phyloP scores from a whole-genome alignment of 1,284 basidiomycete species.

The Cystobasidium pallidum region DNA sequence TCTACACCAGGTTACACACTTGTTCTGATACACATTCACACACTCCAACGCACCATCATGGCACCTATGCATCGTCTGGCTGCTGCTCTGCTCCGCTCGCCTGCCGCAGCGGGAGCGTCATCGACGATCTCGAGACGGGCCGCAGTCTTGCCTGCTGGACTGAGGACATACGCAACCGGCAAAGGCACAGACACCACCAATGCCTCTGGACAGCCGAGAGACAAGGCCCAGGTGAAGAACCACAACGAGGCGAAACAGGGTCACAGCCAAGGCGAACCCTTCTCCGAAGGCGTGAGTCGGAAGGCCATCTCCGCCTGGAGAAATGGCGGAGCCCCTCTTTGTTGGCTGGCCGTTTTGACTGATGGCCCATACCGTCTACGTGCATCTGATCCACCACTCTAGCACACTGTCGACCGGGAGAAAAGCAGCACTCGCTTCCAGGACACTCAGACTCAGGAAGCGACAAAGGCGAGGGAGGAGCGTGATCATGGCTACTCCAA shows the following conservation, averaged over 20 bases:
- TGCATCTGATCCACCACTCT: background rate
- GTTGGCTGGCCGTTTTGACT: background rate
- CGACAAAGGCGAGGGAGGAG: constrained; percentile 19
- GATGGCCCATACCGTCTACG: background rate
- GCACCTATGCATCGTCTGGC: constrained; percentile 26
- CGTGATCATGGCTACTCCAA: constrained; percentile 19
- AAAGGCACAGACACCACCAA: constrained; percentile 30
- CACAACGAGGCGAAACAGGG: constrained; percentile 8
- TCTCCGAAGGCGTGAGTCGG: constrained; percentile 22
- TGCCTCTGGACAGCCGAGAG: constrained; percentile 14
- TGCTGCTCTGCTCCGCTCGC: background rate
- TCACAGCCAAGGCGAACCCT: constrained; percentile 1
- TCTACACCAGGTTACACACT: too few species aligned
- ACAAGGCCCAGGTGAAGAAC: constrained; percentile 26
- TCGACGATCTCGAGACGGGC: constrained; percentile 27
- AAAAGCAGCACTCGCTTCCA: constrained; percentile 24
- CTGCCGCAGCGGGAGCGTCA: constrained; percentile 6
- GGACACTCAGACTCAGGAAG: constrained; percentile 33
- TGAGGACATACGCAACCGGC: constrained; percentile 17
- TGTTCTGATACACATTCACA: background rate
- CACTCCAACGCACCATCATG: constrained; percentile 5
- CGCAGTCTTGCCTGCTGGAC: constrained; percentile 1
- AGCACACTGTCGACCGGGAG: constrained; percentile 37
- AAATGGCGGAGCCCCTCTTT: background rate
- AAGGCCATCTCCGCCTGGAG: constrained; percentile 2